Evolutionary conservation across 148 eudicot genomes (phyloP).

Genomic region (Fagopyrum esculentum): DNA sequence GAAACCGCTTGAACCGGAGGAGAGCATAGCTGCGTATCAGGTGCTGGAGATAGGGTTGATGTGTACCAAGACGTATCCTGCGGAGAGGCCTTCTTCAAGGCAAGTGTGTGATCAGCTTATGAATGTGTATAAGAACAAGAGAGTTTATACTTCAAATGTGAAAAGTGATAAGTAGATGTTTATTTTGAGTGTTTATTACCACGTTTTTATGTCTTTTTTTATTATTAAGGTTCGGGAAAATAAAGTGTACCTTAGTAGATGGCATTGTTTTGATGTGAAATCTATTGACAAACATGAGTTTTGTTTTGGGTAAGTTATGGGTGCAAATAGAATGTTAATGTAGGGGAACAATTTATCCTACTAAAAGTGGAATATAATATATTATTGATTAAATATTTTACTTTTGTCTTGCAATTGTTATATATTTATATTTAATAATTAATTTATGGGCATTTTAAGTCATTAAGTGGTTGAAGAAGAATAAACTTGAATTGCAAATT

Average conservation of each 20-base stretch:
- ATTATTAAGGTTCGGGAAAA: neutral
- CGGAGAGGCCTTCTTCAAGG: conserved; percentile 79
- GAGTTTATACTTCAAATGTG: conserved; percentile 24
- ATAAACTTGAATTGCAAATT: too few species aligned
- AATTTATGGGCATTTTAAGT: too few species aligned
- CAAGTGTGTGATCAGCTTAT: conserved; percentile 62
- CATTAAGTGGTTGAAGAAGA: too few species aligned
- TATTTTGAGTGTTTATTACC: neutral
- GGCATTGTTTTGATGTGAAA: neutral
- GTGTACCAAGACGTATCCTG: conserved; percentile 84
- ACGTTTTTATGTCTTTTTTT: neutral
- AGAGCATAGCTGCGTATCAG: conserved; percentile 55
- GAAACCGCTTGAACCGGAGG: conserved; percentile 46
- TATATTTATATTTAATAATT: neutral
- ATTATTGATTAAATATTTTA: neutral
- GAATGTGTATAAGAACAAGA: conserved; percentile 46
- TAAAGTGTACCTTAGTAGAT: neutral
- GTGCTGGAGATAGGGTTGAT: conserved; percentile 73
- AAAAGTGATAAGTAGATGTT: conserved; percentile 11
- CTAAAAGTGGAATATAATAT: neutral
- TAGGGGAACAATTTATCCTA: neutral
- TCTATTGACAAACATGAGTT: neutral
- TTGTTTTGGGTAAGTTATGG: neutral
- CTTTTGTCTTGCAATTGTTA: neutral
- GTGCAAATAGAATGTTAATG: conserved; percentile 4